Conservation (phyloP, 1,284 basidiomycete genomes). For the Apiotrichum laibachii region DNA sequence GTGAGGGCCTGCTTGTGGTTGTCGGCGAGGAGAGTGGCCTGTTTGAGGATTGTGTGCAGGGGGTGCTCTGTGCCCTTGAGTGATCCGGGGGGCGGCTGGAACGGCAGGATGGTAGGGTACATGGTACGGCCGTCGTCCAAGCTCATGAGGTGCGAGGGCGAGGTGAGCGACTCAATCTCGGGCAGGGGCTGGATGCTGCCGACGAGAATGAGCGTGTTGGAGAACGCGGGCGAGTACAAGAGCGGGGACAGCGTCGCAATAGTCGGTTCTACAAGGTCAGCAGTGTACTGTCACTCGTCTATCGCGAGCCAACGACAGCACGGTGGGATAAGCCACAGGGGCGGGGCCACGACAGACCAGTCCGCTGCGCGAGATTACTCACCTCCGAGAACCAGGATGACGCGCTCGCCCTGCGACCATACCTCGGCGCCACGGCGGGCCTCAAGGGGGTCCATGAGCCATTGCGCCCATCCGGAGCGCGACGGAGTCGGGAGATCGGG, state of each 20-base stretch:
- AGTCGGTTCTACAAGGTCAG: not conserved
- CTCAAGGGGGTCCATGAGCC: slow-evolving; percentile 34
- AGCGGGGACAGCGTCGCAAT: slow-evolving; percentile 30
- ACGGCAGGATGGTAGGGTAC: slow-evolving; percentile 37
- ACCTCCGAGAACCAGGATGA: slow-evolving; percentile 40
- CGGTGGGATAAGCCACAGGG: not conserved
- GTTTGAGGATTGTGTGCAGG: slow-evolving; percentile 27
- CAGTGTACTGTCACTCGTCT: no score
- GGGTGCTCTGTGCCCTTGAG: slow-evolving; percentile 16
- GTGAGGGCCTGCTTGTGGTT: slow-evolving; percentile 17
- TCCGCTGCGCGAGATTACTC: slow-evolving; percentile 8
- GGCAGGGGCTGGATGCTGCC: slow-evolving; percentile 28
- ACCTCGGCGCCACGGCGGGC: slow-evolving; percentile 25
- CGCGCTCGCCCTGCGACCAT: slow-evolving; percentile 29
- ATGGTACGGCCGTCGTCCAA: slow-evolving; percentile 23
- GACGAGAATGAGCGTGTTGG: slow-evolving; percentile 37
- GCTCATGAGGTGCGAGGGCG: slow-evolving; percentile 34
- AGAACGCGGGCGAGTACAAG: slow-evolving; percentile 34
- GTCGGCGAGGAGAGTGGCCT: slow-evolving; percentile 28
- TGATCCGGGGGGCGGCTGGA: slow-evolving; percentile 15
- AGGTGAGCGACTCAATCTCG: slow-evolving; percentile 36
- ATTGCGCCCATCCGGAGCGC: slow-evolving; percentile 18
- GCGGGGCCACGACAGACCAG: not conserved
- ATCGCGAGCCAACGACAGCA: no score
- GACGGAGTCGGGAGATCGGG: slow-evolving; percentile 4